Conservation (phyloP, 164 flowering plant species). For the Berberis thunbergii region DNA sequence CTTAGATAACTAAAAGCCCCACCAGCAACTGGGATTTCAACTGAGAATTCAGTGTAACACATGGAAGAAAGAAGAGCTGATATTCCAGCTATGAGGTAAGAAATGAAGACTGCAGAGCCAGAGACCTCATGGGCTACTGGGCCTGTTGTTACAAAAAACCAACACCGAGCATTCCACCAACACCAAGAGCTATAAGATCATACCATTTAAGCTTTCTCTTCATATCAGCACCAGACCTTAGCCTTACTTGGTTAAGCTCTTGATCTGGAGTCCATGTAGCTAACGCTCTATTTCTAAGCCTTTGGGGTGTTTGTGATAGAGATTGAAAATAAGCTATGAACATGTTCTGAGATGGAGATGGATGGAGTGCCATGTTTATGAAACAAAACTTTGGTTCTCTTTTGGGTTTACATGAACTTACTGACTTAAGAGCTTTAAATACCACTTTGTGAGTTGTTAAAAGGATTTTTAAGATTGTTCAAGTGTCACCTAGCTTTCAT, state of each 20-base stretch:
- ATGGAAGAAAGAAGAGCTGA: constrained; percentile 88
- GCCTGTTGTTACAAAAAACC: constrained; percentile 95
- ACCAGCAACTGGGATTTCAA: constrained; percentile 86
- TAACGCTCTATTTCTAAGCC: constrained; percentile 54
- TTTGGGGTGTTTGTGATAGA: constrained; percentile 55
- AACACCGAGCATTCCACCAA: constrained; percentile 95
- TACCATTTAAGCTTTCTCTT: constrained; percentile 69
- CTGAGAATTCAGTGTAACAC: constrained; percentile 89
- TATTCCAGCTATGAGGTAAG: constrained; percentile 69
- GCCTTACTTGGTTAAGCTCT: constrained; percentile 63
- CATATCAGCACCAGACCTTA: constrained; percentile 85
- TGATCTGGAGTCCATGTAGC: constrained; percentile 75
- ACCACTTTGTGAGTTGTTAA: constrained; percentile 3
- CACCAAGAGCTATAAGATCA: constrained; percentile 75
- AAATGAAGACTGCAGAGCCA: constrained; percentile 80
- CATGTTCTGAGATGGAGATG: constrained; percentile 11
- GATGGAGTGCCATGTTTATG: constrained; percentile 23
- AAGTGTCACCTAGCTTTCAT: background rate
- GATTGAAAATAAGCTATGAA: constrained; percentile 31
- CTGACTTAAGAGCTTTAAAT: background rate
- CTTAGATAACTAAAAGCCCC: constrained; percentile 93
- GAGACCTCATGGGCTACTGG: constrained; percentile 38
- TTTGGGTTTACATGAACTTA: background rate
- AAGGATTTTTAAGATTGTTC: constrained; percentile 15
- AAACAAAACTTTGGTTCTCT: background rate